Percentiles rank a stretch among this genome's conserved stretches.
These are phyloP conservation scores for Citrus sp. DNA, from an alignment of 345 rosid genomes.

Conservation along the genomic window DNA sequence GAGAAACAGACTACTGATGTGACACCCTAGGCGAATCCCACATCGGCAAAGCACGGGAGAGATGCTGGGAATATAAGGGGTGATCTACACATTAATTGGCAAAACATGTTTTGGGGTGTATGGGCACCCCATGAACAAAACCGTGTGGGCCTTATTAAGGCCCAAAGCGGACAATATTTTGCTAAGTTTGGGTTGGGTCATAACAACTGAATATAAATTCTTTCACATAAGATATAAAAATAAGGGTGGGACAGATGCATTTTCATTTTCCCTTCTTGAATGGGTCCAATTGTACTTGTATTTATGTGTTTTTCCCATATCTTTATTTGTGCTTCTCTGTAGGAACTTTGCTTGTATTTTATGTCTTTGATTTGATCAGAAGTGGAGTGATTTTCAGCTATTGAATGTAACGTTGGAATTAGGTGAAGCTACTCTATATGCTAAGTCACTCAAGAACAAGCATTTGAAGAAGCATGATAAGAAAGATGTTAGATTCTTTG, in stretches of 20 bases:
- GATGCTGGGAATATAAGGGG: too few relatives aligned
- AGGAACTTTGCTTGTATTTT: neutral
- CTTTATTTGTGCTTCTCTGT: neutral
- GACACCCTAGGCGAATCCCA: too few relatives aligned
- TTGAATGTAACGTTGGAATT: slow-evolving; percentile 21
- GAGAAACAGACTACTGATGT: neutral
- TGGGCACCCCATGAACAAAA: too few relatives aligned
- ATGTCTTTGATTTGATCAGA: slow-evolving; percentile 19
- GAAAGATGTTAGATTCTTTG: slow-evolving; percentile 22
- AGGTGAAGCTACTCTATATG: slow-evolving; percentile 15
- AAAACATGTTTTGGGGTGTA: too few relatives aligned
- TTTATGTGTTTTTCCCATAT: neutral
- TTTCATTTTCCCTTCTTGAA: neutral
- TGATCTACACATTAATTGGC: too few relatives aligned
- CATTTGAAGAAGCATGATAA: neutral
- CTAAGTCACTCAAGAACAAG: neutral
- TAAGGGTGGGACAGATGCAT: neutral
- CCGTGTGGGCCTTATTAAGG: too few relatives aligned
- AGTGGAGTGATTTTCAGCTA: slow-evolving; percentile 31
- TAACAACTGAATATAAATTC: neutral
- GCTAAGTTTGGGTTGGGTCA: too few relatives aligned
- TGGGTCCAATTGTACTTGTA: neutral
- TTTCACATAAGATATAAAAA: neutral
- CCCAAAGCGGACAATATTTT: too few relatives aligned
- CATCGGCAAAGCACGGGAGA: too few relatives aligned